Conservation (phyloP, 164 flowering plant species). For the Berberis thunbergii region DNA sequence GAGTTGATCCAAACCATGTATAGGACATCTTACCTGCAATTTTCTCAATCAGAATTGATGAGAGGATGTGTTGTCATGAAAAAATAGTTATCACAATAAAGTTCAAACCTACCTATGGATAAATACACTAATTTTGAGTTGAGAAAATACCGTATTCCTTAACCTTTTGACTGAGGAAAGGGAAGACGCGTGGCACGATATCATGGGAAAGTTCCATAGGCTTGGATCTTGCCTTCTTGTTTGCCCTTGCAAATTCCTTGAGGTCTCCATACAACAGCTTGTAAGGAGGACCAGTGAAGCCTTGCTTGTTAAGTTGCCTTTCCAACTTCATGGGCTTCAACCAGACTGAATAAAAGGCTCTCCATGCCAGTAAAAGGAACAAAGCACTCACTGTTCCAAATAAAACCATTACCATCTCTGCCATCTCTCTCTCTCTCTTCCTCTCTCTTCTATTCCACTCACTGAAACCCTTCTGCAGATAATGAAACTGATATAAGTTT, state of each 20-base stretch:
- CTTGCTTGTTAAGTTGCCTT: slow-evolving; percentile 23
- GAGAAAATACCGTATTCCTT: slow-evolving; percentile 19
- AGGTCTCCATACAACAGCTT: slow-evolving; percentile 21
- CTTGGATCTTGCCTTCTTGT: slow-evolving; percentile 15
- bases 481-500: no score
- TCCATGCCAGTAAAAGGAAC: slow-evolving; percentile 18
- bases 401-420: background rate
- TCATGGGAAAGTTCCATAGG: slow-evolving; percentile 24
- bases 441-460: no score
- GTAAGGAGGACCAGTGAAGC: slow-evolving; percentile 26
- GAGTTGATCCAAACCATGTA: slow-evolving; percentile 8
- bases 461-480: no score
- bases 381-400: background rate
- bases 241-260: slow-evolving; percentile 11
- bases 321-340: slow-evolving; percentile 29
- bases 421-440: background rate
- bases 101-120: background rate
- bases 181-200: slow-evolving; percentile 20
- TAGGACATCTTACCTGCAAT: slow-evolving; percentile 11
- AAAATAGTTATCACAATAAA: background rate
- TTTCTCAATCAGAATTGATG: background rate
- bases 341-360: slow-evolving; percentile 29
- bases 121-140: background rate
- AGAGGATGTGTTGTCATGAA: no score
- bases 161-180: slow-evolving; percentile 12